These are phyloP conservation scores for Pichia sp. DNA, from an alignment of 1,139 yeast species.

Conservation along the genomic window DNA sequence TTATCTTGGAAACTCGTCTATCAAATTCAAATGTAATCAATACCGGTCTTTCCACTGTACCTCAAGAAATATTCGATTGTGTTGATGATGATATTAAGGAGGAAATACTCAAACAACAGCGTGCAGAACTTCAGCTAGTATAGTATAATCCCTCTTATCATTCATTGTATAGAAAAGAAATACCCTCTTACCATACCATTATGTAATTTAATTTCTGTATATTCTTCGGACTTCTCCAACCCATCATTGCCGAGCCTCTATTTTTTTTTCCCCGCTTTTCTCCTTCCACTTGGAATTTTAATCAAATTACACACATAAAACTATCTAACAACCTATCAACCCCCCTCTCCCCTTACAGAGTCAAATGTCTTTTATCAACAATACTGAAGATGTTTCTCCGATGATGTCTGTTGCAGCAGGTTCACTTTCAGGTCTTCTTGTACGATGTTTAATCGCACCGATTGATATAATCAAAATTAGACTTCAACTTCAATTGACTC, in stretches of 20 bases:
- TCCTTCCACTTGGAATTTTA: too few relatives aligned
- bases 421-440: slow-evolving; percentile 28
- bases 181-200: too few relatives aligned
- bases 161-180: too few relatives aligned
- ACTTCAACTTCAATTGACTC: slow-evolving; percentile 48
- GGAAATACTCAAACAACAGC: slow-evolving; percentile 64
- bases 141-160: too few relatives aligned
- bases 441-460: slow-evolving; percentile 74
- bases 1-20: slow-evolving; percentile 39
- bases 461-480: slow-evolving; percentile 84
- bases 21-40: slow-evolving; percentile 35
- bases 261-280: too few relatives aligned
- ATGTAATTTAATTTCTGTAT: too few relatives aligned
- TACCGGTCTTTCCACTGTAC: slow-evolving; percentile 61
- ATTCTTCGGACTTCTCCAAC: too few relatives aligned
- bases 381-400: slow-evolving; percentile 10
- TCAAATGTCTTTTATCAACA: slow-evolving; percentile 6
- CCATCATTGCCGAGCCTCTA: too few relatives aligned
- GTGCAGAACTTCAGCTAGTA: slow-evolving; percentile 15
- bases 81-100: slow-evolving; percentile 48
- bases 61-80: slow-evolving; percentile 49
- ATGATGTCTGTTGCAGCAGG: slow-evolving; percentile 26
- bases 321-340: neutral
- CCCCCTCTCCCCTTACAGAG: too few relatives aligned
- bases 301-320: too few relatives aligned